Conservation (phyloP, 805 yeast genomes). For the Millerozyma miso region DNA sequence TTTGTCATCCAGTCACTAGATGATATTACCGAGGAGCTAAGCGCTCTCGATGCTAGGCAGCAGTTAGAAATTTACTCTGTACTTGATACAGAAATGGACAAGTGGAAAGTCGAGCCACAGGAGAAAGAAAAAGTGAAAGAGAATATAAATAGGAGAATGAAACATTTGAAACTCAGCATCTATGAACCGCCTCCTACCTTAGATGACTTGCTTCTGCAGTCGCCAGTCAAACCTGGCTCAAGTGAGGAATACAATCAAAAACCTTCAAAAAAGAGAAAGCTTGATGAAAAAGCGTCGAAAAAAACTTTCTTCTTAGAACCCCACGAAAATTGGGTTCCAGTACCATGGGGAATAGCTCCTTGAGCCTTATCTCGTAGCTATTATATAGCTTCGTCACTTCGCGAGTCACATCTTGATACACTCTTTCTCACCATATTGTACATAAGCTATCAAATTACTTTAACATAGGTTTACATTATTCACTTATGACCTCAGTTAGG, state of each 20-base stretch:
- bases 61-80: not conserved
- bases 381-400: too few species aligned
- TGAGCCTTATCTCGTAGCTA: too few species aligned
- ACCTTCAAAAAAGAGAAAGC: conserved; percentile 6
- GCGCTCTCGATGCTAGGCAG: not conserved
- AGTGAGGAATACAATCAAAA: conserved; percentile 5
- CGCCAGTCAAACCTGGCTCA: conserved; percentile 7
- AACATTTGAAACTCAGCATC: conserved; percentile 4
- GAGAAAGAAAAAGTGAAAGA: conserved; percentile 4
- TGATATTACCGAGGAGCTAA: conserved; percentile 1
- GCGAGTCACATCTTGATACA: too few species aligned
- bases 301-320: conserved; percentile 24
- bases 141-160: conserved; percentile 1
- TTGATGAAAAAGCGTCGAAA: conserved; percentile 1
- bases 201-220: conserved; percentile 20
- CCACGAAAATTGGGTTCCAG: conserved; percentile 44
- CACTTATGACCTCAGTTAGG: too few species aligned
- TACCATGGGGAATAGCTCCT: conserved; percentile 46
- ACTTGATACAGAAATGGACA: conserved; percentile 1
- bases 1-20: not conserved
- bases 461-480: too few species aligned
- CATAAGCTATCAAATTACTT: too few species aligned
- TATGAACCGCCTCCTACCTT: conserved; percentile 19
- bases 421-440: too few species aligned
- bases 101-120: conserved; percentile 6